Evolutionary conservation across 2,329 filamentous ascomycete species (phyloP), one percentile per base, ranked within the genome.

Genomic region (Cordyceps javanica): DNA sequence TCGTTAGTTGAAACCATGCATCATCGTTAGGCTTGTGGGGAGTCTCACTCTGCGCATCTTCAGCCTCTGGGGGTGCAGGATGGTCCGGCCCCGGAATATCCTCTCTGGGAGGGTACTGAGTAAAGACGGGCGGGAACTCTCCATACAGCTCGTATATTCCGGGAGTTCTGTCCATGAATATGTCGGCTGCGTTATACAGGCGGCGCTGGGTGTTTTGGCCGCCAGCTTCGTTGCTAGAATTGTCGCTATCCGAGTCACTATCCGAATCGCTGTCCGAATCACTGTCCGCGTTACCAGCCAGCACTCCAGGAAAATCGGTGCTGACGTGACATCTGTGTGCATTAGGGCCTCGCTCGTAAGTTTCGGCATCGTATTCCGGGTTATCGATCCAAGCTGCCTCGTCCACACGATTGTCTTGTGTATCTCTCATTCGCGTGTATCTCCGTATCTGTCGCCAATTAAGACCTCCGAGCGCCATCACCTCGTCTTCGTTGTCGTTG

Each of bases 361-460:
- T 19, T 11, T 21, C 28, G 10, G n/a, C 45, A 10, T 48, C 45
- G 13, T 48, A 48, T 3, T 48, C 45, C n/a, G 45, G 45, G 14
- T 48, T 48, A 14, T 48, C 19, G 9, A 48, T 48, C 45, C 45
- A 48, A 4, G 2, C 1, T 5, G 42, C 7, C 16, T 30, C 45
- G 23, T 48, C 45, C 5, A 48, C 45, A 13, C 45, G 16, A 3
- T 48, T 21, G 5, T 34, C n/a, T 16, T 21, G 10, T 5, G 16
- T 14, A 10, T 34, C 45, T 13, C n/a, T 10, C 57, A 25, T 61
- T 14, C 48, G 48, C 16, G 34, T 36, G 9, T 55, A 61, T 38
- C 57, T 55, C 14, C 54, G 49, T 4, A 61, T 19, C 28, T 57
- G 53, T 19, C 25, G 28, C 60, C 60, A 61, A 6, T 23, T 53